Conservation (phyloP, 306 rosid species). For the Canavalia ensiformis region DNA sequence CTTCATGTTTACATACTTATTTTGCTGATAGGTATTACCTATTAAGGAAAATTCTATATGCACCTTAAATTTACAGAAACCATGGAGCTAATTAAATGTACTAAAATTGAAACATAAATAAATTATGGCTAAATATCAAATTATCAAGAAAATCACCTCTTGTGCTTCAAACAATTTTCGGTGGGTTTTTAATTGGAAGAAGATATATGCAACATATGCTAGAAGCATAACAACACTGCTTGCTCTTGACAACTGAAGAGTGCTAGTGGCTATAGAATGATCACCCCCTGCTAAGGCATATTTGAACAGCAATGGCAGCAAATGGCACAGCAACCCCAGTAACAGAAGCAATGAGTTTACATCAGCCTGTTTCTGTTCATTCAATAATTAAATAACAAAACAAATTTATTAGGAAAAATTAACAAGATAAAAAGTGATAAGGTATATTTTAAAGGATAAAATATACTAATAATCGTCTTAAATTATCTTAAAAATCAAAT, state of each 20-base stretch:
- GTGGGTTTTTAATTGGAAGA: slow-evolving; percentile 93
- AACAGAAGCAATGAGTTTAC: slow-evolving; percentile 77
- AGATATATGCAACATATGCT: slow-evolving; percentile 76
- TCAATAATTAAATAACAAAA: slow-evolving; percentile 5
- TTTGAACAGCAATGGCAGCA: slow-evolving; percentile 77
- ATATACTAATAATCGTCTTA: too few relatives aligned
- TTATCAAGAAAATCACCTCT: slow-evolving; percentile 53
- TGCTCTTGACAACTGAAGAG: slow-evolving; percentile 87
- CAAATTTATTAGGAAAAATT: slow-evolving; percentile 12
- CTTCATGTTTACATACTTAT: too few relatives aligned
- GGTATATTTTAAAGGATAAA: too few relatives aligned
- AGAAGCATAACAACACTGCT: slow-evolving; percentile 85
- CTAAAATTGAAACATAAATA: neutral
- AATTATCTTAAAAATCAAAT: too few relatives aligned
- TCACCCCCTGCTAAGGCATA: slow-evolving; percentile 50
- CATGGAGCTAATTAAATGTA: neutral
- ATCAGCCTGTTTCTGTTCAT: slow-evolving; percentile 86
- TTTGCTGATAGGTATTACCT: too few relatives aligned
- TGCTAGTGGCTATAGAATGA: slow-evolving; percentile 45
- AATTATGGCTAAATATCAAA: neutral
- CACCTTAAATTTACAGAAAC: neutral
- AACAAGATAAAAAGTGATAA: neutral
- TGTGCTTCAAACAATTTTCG: slow-evolving; percentile 76
- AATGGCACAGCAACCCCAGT: slow-evolving; percentile 84
- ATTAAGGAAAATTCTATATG: neutral